Base-by-base conservation (phyloP, 176 grass and related monocot species). In the Eragrostis nindensis region DNA sequence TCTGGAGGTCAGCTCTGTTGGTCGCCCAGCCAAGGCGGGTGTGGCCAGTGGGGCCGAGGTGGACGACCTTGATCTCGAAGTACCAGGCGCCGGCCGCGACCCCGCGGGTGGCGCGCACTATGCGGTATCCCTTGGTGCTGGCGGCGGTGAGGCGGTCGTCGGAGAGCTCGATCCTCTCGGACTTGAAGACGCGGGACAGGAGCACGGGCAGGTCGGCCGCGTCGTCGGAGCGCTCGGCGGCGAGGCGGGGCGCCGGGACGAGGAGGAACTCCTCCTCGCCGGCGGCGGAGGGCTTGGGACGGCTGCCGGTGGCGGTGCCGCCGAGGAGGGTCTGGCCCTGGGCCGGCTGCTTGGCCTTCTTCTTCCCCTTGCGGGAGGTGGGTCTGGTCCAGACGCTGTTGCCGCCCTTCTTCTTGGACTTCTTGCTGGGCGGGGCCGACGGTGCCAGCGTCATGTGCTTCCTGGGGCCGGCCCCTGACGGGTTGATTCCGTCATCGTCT, bases 81-180 rank as follows among this genome's bases (percentile, higher is more conserved):
- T 92, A 98, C 95, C 95, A 91, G 2, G 86, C 88, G 3, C 95
- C 92, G 11, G 89, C 14, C 36, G 91, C 83, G 26, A 98, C 75
- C 11, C 95, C 92, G 11, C 95, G 84, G 43, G 92, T 94, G 69
- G 95, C 95, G 19, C 92, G 92, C 47, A 98, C 90, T 92, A 93
- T 94, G 16, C 95, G 92, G 71, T 93, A 98, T 11, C 95, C 95
- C 85, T 94, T 98, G 67, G 81, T 87, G 92, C 92, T 87, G 84
- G 77, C 47, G 18, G 95, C 83, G 5, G 90, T 82, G 56, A 98
- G 83, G 86, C 90, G 92, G 54, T 94, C 92, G 3, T 98, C 92
- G 17, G 85, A 83, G 56, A 98, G 74, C 75, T 98, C 92, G 74
- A 93, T 65, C 71, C 77, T 86, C 74, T 97, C 95, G 5, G 95